These are phyloP conservation scores for Aspergillus nomiae DNA, from an alignment of 2,329 filamentous ascomycete species.

Conservation along the genomic window DNA sequence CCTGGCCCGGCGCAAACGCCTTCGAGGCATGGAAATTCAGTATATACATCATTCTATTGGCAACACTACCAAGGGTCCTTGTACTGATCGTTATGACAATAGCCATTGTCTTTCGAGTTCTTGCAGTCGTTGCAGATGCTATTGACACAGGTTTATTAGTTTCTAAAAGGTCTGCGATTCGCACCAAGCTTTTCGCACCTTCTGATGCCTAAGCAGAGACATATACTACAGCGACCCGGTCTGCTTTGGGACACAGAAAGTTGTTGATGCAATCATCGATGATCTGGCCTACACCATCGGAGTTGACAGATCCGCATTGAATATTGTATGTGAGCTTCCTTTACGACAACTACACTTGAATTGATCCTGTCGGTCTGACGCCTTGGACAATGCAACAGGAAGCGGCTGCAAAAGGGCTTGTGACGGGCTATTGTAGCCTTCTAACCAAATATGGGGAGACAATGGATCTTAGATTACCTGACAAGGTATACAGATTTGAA, in stretches of 20 bases:
- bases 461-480: conserved; percentile 43
- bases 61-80: not conserved
- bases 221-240: conserved; percentile 65
- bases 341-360: not conserved
- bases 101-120: conserved; percentile 59
- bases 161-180: conserved; percentile 56
- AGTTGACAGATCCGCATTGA: conserved; percentile 56
- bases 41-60: conserved; percentile 19
- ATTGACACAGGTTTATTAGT: conserved; percentile 51
- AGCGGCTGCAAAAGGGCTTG: conserved; percentile 47
- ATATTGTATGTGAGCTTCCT: conserved; percentile 52
- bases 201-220: conserved; percentile 48
- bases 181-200: not conserved
- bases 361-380: not conserved
- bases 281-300: conserved; percentile 63
- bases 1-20: conserved; percentile 57
- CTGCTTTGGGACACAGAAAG: conserved; percentile 58
- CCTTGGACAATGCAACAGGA: conserved; percentile 31
- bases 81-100: not conserved
- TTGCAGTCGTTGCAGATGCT: conserved; percentile 58
- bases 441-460: conserved; percentile 21
- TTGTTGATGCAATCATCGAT: conserved; percentile 62
- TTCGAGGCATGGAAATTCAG: conserved; percentile 59
- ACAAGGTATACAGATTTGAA: conserved; percentile 24
- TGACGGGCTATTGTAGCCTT: conserved; percentile 37